Evolutionary conservation across 148 eudicot genomes (phyloP).

Genomic region (Chenopodium quinoa): DNA sequence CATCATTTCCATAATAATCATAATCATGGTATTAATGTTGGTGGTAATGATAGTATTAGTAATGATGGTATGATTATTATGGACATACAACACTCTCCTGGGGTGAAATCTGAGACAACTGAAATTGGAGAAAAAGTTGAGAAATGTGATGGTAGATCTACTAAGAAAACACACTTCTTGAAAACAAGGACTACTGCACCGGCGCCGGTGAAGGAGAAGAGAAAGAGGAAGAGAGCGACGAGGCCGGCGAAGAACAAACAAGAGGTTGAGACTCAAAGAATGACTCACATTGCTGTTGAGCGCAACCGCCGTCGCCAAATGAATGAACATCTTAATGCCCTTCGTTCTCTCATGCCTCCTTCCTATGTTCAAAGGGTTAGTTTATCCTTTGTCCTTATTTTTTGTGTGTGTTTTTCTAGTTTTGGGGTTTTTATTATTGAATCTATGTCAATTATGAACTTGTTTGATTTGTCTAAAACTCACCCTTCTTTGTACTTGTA

Average conservation of each 20-base stretch:
- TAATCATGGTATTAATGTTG: background rate
- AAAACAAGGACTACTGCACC: background rate
- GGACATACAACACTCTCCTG: constrained; percentile 27
- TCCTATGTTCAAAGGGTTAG: constrained; percentile 56
- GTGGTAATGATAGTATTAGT: background rate
- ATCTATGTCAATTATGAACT: no score
- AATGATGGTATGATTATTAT: background rate
- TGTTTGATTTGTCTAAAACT: no score
- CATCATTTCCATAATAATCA: background rate
- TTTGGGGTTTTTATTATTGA: background rate
- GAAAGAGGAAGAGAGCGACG: constrained; percentile 28
- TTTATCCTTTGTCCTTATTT: background rate
- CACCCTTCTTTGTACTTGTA: no score
- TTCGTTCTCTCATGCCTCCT: constrained; percentile 54
- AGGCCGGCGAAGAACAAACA: constrained; percentile 39
- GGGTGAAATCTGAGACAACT: constrained; percentile 26
- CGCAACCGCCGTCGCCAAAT: constrained; percentile 53
- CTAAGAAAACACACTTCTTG: constrained; percentile 6
- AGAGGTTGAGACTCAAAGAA: constrained; percentile 52
- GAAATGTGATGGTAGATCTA: constrained; percentile 17
- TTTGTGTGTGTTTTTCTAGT: background rate
- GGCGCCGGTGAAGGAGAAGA: constrained; percentile 1
- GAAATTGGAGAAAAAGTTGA: background rate
- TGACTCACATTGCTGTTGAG: constrained; percentile 67
- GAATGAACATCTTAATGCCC: constrained; percentile 56